phyloP scores from a whole-genome alignment of 176 grass and related monocot species.

The Areca catechu region DNA sequence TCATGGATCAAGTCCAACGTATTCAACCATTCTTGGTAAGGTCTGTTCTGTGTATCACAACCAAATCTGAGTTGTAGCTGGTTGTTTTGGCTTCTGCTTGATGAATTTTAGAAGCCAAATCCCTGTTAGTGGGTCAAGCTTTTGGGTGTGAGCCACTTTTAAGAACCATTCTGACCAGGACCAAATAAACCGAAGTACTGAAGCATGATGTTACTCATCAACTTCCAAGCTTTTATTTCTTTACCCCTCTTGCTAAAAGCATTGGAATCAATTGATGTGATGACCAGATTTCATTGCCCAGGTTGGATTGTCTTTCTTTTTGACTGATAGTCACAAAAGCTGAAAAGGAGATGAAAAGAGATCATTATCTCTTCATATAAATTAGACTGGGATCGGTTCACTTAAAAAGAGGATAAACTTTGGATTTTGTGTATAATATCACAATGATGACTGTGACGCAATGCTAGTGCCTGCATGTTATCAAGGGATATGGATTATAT shows the following conservation, averaged over 20 bases:
- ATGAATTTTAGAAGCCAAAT: no score
- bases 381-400: constrained; percentile 14
- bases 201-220: no score
- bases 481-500: neutral
- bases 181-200: no score
- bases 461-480: neutral
- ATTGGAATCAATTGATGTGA: constrained; percentile 31
- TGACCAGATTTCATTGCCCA: neutral
- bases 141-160: no score
- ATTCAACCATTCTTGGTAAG: no score
- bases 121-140: no score
- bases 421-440: constrained; percentile 19
- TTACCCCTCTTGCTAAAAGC: constrained; percentile 18
- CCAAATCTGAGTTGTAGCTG: no score
- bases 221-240: no score
- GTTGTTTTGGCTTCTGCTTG: no score
- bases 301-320: constrained; percentile 12
- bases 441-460: neutral
- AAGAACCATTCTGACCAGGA: no score
- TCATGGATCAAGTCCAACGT: no score
- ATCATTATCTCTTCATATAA: neutral
- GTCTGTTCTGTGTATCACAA: no score
- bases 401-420: constrained; percentile 10
- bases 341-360: constrained; percentile 15
- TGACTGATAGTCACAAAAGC: constrained; percentile 28